Evolutionary conservation across 2,329 filamentous ascomycete genomes (phyloP).

Genomic region (Stachybotrys chartarum): DNA sequence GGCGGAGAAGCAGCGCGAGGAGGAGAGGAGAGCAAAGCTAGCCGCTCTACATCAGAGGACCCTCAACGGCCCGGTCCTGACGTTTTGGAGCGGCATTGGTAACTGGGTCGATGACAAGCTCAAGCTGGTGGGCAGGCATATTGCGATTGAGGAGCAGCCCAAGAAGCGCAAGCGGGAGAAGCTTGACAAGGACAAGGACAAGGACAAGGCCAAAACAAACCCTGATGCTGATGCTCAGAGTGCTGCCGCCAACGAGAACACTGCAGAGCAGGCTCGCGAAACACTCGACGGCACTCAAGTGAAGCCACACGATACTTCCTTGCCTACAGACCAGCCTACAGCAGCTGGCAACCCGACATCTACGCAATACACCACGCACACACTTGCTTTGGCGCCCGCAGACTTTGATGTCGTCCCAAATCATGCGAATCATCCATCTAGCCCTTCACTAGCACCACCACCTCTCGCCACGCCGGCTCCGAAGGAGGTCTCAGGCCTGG

Average conservation of each 20-base stretch:
- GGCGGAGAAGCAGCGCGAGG: conserved; percentile 80
- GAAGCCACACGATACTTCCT: background rate
- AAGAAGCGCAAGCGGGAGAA: conserved; percentile 49
- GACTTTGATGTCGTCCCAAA: background rate
- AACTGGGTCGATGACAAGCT: conserved; percentile 73
- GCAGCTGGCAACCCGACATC: background rate
- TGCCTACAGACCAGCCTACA: background rate
- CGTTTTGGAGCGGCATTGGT: conserved; percentile 88
- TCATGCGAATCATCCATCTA: background rate
- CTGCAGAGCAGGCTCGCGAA: background rate
- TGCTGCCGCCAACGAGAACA: background rate
- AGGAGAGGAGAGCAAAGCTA: conserved; percentile 73
- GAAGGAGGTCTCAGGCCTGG: conserved; percentile 4
- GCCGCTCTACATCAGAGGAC: conserved; percentile 83
- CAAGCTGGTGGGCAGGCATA: conserved; percentile 60
- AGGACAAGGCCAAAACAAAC: conserved; percentile 13
- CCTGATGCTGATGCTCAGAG: background rate
- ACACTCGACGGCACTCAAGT: background rate
- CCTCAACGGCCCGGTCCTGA: conserved; percentile 81
- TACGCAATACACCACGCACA: background rate
- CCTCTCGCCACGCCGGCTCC: background rate
- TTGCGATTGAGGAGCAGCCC: conserved; percentile 54
- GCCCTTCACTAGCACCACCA: conserved; percentile 1
- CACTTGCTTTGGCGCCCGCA: background rate
- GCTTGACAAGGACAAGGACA: conserved; percentile 23